Base-by-base conservation (phyloP, 2,329 filamentous ascomycete species). In the Aspergillus aculeatinus region DNA sequence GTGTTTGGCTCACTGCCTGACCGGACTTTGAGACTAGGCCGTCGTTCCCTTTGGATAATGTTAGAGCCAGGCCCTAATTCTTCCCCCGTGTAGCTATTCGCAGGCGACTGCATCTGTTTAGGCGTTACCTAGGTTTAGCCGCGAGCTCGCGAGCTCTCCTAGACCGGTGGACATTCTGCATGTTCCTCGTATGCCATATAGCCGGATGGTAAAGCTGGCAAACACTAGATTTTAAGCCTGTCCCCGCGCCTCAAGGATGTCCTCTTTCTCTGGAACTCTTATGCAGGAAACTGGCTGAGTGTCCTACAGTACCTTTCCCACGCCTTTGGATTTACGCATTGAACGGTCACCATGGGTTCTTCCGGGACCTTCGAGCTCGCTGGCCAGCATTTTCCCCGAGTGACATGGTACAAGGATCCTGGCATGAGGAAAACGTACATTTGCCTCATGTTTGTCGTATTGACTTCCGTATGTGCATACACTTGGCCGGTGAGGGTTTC, bases 391-490 rank as follows among this genome's bases (percentile, higher is more conserved):
- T 70, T 68, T 47, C 66, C 65, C 4, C 49, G 60, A 21, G 63
- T 70, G 23, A 68, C 67, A 44, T 70, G 68, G 68, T 70, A 57
- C 42, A 70, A 65, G 51, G 59, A 61, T 25, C 60, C 59, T 4
- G 67, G 66, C 4, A 70, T 70, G 65, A 60, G 68, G 31, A 58
- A 58, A 16, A 60, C 64, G 11, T 70, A 70, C 33, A 62, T 70
- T 52, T 65, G 65, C 27, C 57, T 70, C 39, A 56, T 63, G 47
- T 57, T 67, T 27, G 60, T 67, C 31, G 65, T 70, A 9, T 49
- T 66, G 7, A 70, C 68, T 1, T 64, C 66, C 14, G 65, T 64
- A 62, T 52, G 64, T 58, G 39, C 39, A 44, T 44, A 12, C 4
- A 19, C 39, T 19, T 12, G 39, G 39, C 39, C 19, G 16, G 16